Percentiles rank a stretch among this genome's conserved stretches.
Evolutionary conservation across 306 rosid species (phyloP).

Genomic region (Abrus precatorius): DNA sequence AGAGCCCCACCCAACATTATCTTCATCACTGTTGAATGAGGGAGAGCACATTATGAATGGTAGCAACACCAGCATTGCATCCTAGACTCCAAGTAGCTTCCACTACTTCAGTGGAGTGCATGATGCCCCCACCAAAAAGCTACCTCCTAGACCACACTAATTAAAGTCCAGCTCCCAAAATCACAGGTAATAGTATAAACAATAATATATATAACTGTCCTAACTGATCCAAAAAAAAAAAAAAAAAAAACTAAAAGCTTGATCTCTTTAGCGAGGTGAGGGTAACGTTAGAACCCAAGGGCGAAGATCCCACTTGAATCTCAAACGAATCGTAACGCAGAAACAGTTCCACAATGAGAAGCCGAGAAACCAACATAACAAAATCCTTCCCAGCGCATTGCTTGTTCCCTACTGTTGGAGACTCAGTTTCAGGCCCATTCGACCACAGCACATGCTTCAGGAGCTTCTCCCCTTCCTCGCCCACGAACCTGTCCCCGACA

Average conservation of each 20-base stretch:
- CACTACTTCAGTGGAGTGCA: constrained; percentile 9
- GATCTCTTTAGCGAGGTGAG: constrained; percentile 82
- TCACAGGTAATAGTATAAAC: too few species aligned
- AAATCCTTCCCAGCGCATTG: constrained; percentile 94
- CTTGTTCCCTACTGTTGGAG: constrained; percentile 63
- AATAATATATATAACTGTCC: too few species aligned
- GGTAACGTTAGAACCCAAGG: constrained; percentile 75
- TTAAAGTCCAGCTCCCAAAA: not conserved
- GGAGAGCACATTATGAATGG: not conserved
- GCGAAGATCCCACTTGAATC: constrained; percentile 68
- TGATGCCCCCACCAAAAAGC: not conserved
- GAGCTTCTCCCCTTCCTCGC: constrained; percentile 81
- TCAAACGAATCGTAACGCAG: constrained; percentile 86
- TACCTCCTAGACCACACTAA: constrained; percentile 5
- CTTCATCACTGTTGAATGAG: not conserved
- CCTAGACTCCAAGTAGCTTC: not conserved
- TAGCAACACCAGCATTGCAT: not conserved
- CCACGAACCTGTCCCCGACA: constrained; percentile 80
- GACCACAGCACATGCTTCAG: constrained; percentile 90
- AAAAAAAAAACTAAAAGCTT: constrained; percentile 55
- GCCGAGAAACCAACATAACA: constrained; percentile 64
- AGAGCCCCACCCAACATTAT: not conserved
- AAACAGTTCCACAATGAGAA: constrained; percentile 77
- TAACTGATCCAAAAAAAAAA: not conserved
- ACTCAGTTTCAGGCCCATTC: constrained; percentile 76